Conservation (phyloP, 2,329 filamentous ascomycete genomes). For the Sporothrix sp. region DNA sequence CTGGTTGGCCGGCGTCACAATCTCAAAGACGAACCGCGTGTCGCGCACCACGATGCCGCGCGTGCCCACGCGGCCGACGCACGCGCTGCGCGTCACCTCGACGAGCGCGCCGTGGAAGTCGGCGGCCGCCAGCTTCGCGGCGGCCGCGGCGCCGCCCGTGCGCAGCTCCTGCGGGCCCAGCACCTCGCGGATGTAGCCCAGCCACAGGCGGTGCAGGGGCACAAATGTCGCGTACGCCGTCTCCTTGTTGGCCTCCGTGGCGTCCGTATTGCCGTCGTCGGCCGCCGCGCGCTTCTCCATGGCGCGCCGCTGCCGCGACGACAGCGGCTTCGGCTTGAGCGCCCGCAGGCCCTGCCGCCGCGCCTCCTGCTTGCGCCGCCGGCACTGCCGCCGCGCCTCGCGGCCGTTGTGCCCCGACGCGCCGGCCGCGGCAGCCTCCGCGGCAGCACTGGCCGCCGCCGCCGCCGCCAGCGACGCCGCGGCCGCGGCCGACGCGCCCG, state of each 20-base stretch:
- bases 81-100: conserved; percentile 73
- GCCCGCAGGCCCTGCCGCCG: conserved; percentile 21
- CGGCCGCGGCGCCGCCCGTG: conserved; percentile 47
- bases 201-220: conserved; percentile 70
- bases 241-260: neutral
- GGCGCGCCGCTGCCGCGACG: conserved; percentile 65
- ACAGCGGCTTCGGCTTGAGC: conserved; percentile 57
- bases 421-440: conserved; percentile 44
- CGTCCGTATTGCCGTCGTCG: too few relatives aligned
- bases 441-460: conserved; percentile 56
- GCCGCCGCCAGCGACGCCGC: conserved; percentile 23
- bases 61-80: conserved; percentile 71
- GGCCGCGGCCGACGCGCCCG: neutral
- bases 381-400: conserved; percentile 42
- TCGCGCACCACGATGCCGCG: conserved; percentile 84
- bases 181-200: conserved; percentile 74
- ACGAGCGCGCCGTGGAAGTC: conserved; percentile 85
- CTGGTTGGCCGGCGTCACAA: conserved; percentile 62
- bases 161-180: conserved; percentile 50
- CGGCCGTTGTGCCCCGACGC: conserved; percentile 42
- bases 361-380: conserved; percentile 37
- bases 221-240: conserved; percentile 61
- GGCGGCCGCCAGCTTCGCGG: conserved; percentile 69
- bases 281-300: conserved; percentile 45
- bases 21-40: conserved; percentile 73